Evolutionary conservation across 2,329 filamentous ascomycete species (phyloP).

Genomic region (Pseudocercospora cruenta): DNA sequence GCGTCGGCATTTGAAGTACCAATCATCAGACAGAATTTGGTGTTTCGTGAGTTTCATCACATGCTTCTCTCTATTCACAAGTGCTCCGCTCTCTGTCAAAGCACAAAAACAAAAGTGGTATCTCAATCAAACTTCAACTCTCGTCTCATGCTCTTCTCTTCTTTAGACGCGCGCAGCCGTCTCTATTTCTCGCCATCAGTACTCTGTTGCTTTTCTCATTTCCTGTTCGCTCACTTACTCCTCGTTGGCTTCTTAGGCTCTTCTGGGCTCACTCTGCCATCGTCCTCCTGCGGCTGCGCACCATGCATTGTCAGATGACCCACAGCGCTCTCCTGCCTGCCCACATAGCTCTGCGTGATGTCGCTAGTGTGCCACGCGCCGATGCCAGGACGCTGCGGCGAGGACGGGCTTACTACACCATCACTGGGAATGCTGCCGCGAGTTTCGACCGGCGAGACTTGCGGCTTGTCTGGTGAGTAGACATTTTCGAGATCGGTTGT

Average conservation of each 20-base stretch:
- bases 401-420: conserved; percentile 14
- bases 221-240: background rate
- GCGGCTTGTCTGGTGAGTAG: conserved; percentile 24
- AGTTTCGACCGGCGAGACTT: conserved; percentile 25
- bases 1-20: background rate
- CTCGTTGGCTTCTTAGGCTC: background rate
- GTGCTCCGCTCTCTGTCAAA: background rate
- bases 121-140: background rate
- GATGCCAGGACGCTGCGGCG: conserved; percentile 27
- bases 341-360: conserved; percentile 47
- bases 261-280: background rate
- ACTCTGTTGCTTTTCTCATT: background rate
- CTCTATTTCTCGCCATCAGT: background rate
- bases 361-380: conserved; percentile 38
- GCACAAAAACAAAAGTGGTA: conserved; percentile 2
- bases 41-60: background rate
- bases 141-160: background rate
- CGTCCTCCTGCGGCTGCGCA: conserved; percentile 14
- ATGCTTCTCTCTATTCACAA: background rate
- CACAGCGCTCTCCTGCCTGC: conserved; percentile 48
- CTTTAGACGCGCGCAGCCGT: background rate
- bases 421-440: conserved; percentile 9
- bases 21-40: background rate
- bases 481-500: conserved; percentile 34
- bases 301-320: conserved; percentile 54